A percentile compares a stretch with the other conserved stretches of the same genome.
These are phyloP conservation scores for Bipolaris oryzae DNA, from an alignment of 2,329 filamentous ascomycete species.

Conservation along the genomic window DNA sequence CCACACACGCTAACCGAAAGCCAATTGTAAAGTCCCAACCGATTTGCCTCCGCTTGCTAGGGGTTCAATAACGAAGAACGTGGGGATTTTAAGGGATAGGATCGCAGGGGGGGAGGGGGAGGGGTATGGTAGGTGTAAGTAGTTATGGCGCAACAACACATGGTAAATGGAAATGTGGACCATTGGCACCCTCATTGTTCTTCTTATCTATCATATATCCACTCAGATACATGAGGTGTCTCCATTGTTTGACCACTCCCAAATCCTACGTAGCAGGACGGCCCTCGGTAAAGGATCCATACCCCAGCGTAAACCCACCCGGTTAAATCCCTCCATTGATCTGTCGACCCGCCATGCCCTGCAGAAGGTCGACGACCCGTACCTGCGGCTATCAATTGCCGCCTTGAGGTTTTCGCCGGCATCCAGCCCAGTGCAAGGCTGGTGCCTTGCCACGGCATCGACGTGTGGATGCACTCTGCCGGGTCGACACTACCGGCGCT, in stretches of 20 bases:
- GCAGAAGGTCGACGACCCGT: conserved; percentile 1
- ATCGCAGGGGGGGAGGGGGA: no score
- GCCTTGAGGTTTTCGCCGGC: conserved; percentile 4
- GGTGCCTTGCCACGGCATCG: neutral
- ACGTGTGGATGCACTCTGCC: conserved; percentile 4
- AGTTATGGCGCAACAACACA: neutral
- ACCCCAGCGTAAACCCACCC: neutral
- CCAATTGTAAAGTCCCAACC: neutral
- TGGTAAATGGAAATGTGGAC: neutral
- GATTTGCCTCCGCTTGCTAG: neutral
- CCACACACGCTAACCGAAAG: conserved; percentile 4
- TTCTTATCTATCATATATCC: no score
- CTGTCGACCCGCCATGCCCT: conserved; percentile 7
- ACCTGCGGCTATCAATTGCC: conserved; percentile 5
- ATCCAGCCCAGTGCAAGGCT: conserved; percentile 11
- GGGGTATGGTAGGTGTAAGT: neutral
- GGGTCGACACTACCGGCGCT: conserved; percentile 7
- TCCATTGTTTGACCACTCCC: neutral
- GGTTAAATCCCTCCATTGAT: conserved; percentile 3
- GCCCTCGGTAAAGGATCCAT: neutral
- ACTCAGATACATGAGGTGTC: neutral
- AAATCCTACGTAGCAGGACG: neutral
- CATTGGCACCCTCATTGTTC: neutral
- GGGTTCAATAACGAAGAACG: neutral
- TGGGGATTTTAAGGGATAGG: neutral